Base-by-base conservation (phyloP, 2,329 filamentous ascomycete species). In the Colletotrichum zoysiae region DNA sequence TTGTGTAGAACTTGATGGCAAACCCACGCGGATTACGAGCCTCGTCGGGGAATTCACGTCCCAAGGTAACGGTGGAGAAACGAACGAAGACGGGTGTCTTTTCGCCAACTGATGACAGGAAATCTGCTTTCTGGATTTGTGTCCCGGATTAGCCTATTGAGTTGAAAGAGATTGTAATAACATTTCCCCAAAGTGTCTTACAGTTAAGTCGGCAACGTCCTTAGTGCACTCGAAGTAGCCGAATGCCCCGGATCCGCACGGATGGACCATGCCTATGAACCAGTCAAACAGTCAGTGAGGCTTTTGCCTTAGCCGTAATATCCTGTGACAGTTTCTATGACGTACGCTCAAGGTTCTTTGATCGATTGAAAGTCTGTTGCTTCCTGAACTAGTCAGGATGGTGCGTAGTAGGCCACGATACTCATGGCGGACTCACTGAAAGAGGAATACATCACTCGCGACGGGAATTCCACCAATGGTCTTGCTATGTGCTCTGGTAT, bases 21-120 rank as follows among this genome's bases (percentile, higher is more conserved):
- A 93, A 93, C 18, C 91, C 91, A 73, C 77, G 75, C 42, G 77
- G 76, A 76, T 93, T 91, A 73, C 91, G 88, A 46, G 90, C 91
- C 74, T 87, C 89, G 77, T 93, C 91, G 72, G 91, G 84, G 16
- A 89, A 92, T 23, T 90, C 91, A 75, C 88, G 89, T 78, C 92
- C 91, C 72, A 90, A 89, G 81, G 90, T 90, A 23, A 93, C 90
- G n/a, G 91, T 93, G 1, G 90, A 92, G 81, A 93, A 92, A 2
- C 90, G 87, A 35, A 87, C 84, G 38, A 88, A 84, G 75, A 89
- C 80, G 16, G 89, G 88, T 67, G 89, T 91, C 78, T 87, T 85
- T 81, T 90, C 90, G 76, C 88, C 89, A 16, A 86, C 81, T 64
- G 86, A 82, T 80, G 82, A 84, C 74, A 86, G 46, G 18, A 68